These are phyloP conservation scores for Jacaranda copaia DNA, from an alignment of 257 asterid species.

Conservation along the genomic window DNA sequence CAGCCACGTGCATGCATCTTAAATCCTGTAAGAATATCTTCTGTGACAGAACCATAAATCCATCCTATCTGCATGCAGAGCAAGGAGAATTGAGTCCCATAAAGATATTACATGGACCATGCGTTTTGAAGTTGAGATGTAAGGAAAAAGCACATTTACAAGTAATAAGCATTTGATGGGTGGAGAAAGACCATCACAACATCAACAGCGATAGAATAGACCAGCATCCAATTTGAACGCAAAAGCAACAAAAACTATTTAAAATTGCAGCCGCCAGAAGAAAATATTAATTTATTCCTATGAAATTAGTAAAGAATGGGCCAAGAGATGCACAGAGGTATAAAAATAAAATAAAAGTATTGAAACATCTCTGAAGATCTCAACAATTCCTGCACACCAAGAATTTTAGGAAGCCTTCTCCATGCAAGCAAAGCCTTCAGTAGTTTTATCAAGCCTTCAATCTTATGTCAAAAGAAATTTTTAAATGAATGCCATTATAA, in stretches of 20 bases:
- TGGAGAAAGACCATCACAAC: too few relatives aligned
- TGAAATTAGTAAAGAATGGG: constrained; percentile 8
- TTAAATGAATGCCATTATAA: background rate
- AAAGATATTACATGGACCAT: constrained; percentile 5
- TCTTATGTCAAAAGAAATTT: background rate
- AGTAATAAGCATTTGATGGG: constrained; percentile 18
- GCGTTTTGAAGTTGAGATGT: background rate
- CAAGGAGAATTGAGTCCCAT: constrained; percentile 20
- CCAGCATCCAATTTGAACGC: background rate
- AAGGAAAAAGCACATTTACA: background rate
- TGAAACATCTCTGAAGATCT: background rate
- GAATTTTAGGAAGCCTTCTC: background rate
- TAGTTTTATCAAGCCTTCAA: too few relatives aligned
- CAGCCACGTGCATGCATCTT: constrained; percentile 99
- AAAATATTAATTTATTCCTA: constrained; percentile 6
- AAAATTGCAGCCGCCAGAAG: background rate
- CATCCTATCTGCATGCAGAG: constrained; percentile 82
- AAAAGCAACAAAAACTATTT: constrained; percentile 5
- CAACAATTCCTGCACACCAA: too few relatives aligned
- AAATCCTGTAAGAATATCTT: constrained; percentile 98
- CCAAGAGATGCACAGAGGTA: background rate
- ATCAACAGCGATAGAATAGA: too few relatives aligned
- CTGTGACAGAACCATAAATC: constrained; percentile 98
- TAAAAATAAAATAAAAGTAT: too few relatives aligned
- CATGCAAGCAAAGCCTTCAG: background rate